Evolutionary conservation across 2,329 filamentous ascomycete species (phyloP), one percentile per base, ranked within the genome.

Genomic region (Apiospora rasikravindrae): DNA sequence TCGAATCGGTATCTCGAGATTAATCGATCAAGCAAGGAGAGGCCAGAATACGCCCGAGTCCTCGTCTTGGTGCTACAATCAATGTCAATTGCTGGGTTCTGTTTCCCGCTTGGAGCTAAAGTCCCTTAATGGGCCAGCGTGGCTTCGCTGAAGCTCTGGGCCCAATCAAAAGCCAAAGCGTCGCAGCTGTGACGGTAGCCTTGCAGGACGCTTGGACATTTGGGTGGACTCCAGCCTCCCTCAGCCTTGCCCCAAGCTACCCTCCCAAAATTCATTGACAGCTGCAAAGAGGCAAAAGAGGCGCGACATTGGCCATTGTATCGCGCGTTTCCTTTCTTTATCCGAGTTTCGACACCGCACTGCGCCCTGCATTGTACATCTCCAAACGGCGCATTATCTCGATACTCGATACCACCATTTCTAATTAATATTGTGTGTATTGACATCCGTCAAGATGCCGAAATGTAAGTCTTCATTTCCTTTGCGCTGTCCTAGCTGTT

Each of bases 401-500:
- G 14, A 64, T 64, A 64, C 57, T 64, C 33, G 57, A 64, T 40
- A 64, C 29, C 11, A 13, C 4, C 33, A 11, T 19, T n/a, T n/a
- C 10, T 64, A 40, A 40, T 64, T 19, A 10, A 13, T 64, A 64
- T 64, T 64, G 29, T n/a, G 29, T n/a, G 57, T n/a, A 64, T 64
- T 11, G 14, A 2, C 24, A 61, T 26, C 73, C 70, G 70, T 61
- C 87, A 93, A 88, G 76, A 96, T 96, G 94, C 94, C 93, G 73
- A 96, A 96, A 89, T 96, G 94, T 96, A 89, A 89, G 92, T 88
- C 57, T n/a, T 51, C 49, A 13, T 2, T 10, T 51, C 22, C n/a
- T 26, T 14, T 40, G 29, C 33, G 8, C 11, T n/a, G 13, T 29
- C 14, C 19, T 26, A 11, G 29, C 61, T 14, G 11, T 37, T 24